Conservation (phyloP, 768 basidiomycete genomes). For the Suillus luteus region DNA sequence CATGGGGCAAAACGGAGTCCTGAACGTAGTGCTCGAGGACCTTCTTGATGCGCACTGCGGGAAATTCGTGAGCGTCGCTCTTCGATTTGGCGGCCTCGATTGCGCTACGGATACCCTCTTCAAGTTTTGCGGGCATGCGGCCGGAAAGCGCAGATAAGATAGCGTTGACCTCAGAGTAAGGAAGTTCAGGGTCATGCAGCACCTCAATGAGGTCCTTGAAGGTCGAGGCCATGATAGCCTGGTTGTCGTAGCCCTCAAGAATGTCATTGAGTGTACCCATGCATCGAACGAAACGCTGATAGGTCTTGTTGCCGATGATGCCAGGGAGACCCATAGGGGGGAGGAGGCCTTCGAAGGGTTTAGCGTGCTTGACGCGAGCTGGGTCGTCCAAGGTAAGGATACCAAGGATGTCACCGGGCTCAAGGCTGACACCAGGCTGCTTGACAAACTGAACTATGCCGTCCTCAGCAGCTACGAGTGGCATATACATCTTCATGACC, state of each 20-base stretch:
- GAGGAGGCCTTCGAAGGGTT: constrained; percentile 94
- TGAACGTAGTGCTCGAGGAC: constrained; percentile 82
- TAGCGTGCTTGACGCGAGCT: constrained; percentile 94
- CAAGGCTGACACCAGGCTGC: constrained; percentile 95
- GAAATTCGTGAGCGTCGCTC: constrained; percentile 82
- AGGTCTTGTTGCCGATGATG: constrained; percentile 85
- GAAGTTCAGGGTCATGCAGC: constrained; percentile 82
- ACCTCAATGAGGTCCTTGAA: constrained; percentile 85
- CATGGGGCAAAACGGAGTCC: constrained; percentile 77
- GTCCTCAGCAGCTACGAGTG: constrained; percentile 90
- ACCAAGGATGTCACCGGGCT: constrained; percentile 96
- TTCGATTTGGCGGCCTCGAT: constrained; percentile 79
- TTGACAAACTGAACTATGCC: constrained; percentile 95
- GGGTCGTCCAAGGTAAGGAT: constrained; percentile 97
- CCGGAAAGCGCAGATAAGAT: constrained; percentile 89
- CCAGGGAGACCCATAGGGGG: constrained; percentile 85
- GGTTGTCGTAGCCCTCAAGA: constrained; percentile 96
- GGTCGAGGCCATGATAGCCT: constrained; percentile 82
- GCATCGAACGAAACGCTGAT: constrained; percentile 80
- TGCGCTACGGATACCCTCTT: constrained; percentile 77
- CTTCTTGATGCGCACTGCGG: constrained; percentile 83
- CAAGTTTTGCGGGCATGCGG: constrained; percentile 89
- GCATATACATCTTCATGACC: constrained; percentile 99
- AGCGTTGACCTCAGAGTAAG: constrained; percentile 81
- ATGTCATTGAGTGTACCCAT: constrained; percentile 84